phyloP scores from a whole-genome alignment of 768 basidiomycete species.

The Asterophora parasitica region DNA sequence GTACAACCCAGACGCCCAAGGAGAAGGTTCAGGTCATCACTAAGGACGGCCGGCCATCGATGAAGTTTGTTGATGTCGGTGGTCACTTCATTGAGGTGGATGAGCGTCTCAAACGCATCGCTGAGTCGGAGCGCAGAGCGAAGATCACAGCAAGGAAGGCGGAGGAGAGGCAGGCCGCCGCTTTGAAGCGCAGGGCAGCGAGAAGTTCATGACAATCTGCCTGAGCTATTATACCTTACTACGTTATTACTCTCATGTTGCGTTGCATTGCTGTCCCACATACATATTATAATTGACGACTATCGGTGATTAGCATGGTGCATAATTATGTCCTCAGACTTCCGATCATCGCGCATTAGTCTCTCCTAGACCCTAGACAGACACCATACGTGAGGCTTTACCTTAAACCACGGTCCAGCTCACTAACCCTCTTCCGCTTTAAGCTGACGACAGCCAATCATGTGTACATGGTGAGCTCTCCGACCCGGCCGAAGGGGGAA shows the following conservation, averaged over 20 bases:
- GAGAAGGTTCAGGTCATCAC: conserved; percentile 33
- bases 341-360: too few species aligned
- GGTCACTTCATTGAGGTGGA: conserved; percentile 60
- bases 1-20: conserved; percentile 32
- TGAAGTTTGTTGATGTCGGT: conserved; percentile 73
- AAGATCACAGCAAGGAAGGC: conserved; percentile 22
- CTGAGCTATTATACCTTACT: not conserved
- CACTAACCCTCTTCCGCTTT: conserved; percentile 1
- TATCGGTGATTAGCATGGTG: too few species aligned
- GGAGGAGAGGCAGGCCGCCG: conserved; percentile 18
- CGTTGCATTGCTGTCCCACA: too few species aligned
- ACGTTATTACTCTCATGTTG: too few species aligned
- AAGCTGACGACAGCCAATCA: conserved; percentile 78
- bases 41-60: conserved; percentile 44
- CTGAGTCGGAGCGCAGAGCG: conserved; percentile 45
- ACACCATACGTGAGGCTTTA: conserved; percentile 52
- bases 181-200: not conserved
- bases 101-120: conserved; percentile 46
- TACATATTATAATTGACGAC: too few species aligned
- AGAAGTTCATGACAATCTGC: not conserved
- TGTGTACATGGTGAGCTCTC: conserved; percentile 70
- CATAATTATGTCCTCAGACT: too few species aligned
- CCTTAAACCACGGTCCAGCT: not conserved
- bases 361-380: too few species aligned
- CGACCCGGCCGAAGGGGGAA: not conserved